phyloP scores from a whole-genome alignment of 208 protist genomes.

The Angomonas ambiguus region DNA sequence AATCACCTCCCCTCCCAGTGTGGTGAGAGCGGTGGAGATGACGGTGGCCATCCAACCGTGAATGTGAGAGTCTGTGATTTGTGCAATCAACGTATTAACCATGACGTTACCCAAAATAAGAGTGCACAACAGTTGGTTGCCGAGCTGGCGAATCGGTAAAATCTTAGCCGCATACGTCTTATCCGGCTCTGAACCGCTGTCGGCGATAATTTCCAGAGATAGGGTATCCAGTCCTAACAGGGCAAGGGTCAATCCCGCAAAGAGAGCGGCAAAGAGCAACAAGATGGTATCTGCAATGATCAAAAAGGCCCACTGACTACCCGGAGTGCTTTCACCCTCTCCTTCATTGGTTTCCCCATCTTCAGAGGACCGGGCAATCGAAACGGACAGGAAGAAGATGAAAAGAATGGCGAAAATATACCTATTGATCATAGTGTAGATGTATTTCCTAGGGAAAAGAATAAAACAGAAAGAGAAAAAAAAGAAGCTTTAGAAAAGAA shows the following conservation, averaged over 20 bases:
- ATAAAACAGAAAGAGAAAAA: neutral
- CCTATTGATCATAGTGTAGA: neutral
- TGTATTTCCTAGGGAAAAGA: too few species aligned
- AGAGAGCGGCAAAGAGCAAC: slow-evolving; percentile 91
- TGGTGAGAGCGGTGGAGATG: slow-evolving; percentile 91
- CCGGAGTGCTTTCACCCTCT: slow-evolving; percentile 16
- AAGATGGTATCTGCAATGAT: slow-evolving; percentile 80
- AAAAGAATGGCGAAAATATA: neutral
- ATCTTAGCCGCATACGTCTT: slow-evolving; percentile 92
- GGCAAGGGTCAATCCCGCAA: slow-evolving; percentile 95
- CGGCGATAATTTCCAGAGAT: slow-evolving; percentile 91
- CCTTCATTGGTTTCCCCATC: slow-evolving; percentile 7
- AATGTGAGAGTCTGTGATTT: slow-evolving; percentile 89
- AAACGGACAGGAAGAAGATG: neutral
- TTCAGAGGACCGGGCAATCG: neutral
- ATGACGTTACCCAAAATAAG: slow-evolving; percentile 96
- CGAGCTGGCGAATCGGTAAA: slow-evolving; percentile 91
- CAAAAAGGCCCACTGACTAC: slow-evolving; percentile 60
- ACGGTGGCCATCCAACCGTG: slow-evolving; percentile 86
- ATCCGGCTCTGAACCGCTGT: slow-evolving; percentile 84
- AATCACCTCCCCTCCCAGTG: slow-evolving; percentile 95
- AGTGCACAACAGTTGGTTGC: slow-evolving; percentile 96
- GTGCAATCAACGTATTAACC: slow-evolving; percentile 94
- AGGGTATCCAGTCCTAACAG: slow-evolving; percentile 93
- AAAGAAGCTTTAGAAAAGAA: neutral